phyloP scores from a whole-genome alignment of 257 asterid genomes.

The Agastache rugosa region DNA sequence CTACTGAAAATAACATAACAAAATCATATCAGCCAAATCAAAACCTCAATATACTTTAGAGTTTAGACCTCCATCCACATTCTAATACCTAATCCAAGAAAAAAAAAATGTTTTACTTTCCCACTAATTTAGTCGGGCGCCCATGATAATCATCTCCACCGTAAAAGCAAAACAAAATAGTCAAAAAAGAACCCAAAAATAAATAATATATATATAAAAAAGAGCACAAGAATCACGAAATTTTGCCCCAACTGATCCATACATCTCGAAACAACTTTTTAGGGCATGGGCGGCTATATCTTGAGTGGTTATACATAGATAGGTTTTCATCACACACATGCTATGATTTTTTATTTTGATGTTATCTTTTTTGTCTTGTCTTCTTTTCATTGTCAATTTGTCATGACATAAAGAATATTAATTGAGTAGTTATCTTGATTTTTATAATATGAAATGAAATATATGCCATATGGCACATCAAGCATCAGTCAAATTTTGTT shows the following conservation, averaged over 20 bases:
- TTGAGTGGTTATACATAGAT: conserved; percentile 16
- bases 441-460: background rate
- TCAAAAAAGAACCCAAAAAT: background rate
- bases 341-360: background rate
- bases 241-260: conserved; percentile 2
- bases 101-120: background rate
- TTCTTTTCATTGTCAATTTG: conserved; percentile 22
- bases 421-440: conserved; percentile 31
- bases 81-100: conserved; percentile 5
- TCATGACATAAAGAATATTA: conserved; percentile 19
- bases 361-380: conserved; percentile 11
- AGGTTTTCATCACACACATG: conserved; percentile 12
- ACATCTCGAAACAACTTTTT: background rate
- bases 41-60: background rate
- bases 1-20: no score
- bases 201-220: background rate
- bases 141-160: background rate
- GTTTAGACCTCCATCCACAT: background rate
- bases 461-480: conserved; percentile 32
- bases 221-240: conserved; percentile 22
- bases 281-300: conserved; percentile 38
- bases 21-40: background rate
- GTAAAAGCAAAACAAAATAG: conserved; percentile 18
- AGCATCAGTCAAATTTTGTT: conserved; percentile 27
- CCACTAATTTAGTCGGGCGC: background rate